Percentiles rank a stretch among this genome's conserved stretches.
phyloP scores from a whole-genome alignment of 768 basidiomycete species.

The Lyophyllum semitale region DNA sequence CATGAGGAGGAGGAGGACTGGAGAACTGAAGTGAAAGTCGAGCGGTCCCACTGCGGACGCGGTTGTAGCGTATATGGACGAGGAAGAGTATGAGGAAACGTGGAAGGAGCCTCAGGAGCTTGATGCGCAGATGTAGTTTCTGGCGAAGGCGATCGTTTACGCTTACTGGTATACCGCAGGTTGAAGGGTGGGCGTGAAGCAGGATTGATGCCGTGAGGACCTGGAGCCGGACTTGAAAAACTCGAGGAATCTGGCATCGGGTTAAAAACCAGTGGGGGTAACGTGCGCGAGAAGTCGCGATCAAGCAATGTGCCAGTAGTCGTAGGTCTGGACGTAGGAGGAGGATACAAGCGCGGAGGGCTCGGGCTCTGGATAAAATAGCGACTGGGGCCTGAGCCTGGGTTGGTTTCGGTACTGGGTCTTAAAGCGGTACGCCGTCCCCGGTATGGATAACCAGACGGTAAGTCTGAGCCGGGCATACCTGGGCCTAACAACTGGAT shows the following conservation, averaged over 20 bases:
- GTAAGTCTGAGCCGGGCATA: slow-evolving; percentile 42
- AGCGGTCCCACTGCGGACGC: slow-evolving; percentile 62
- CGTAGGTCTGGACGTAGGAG: slow-evolving; percentile 23
- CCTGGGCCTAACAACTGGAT: slow-evolving; percentile 55
- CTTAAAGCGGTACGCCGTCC: slow-evolving; percentile 6
- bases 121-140: slow-evolving; percentile 34
- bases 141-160: slow-evolving; percentile 35
- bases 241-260: slow-evolving; percentile 12
- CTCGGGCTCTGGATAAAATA: slow-evolving; percentile 17
- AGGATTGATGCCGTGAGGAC: not conserved
- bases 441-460: slow-evolving; percentile 4
- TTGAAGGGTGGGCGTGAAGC: slow-evolving; percentile 5
- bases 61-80: slow-evolving; percentile 73
- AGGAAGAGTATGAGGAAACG: slow-evolving; percentile 33
- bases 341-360: slow-evolving; percentile 23
- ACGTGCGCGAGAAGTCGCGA: slow-evolving; percentile 32
- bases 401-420: slow-evolving; percentile 9
- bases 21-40: slow-evolving; percentile 37
- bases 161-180: slow-evolving; percentile 19
- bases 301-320: slow-evolving; percentile 18
- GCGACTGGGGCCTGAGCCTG: slow-evolving; percentile 2
- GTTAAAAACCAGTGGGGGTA: slow-evolving; percentile 33
- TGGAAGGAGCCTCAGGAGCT: slow-evolving; percentile 29
- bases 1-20: slow-evolving; percentile 41
- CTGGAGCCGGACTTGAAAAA: slow-evolving; percentile 7